Conservation (phyloP, 305 asterid species). For the Rubia peregrina region DNA sequence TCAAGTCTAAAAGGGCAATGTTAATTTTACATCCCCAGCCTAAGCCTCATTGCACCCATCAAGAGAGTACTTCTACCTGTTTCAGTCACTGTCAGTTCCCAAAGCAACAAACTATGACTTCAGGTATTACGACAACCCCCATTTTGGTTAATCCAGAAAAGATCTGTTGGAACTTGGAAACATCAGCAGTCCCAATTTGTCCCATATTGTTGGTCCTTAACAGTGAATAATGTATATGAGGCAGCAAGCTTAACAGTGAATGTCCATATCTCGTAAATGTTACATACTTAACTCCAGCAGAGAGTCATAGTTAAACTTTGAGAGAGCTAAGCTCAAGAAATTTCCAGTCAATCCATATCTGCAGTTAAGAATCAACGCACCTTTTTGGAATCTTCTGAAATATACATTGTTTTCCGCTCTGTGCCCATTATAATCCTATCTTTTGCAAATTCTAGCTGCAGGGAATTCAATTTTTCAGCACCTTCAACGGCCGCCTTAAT, state of each 20-base stretch:
- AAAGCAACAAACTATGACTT: not conserved
- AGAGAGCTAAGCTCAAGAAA: not conserved
- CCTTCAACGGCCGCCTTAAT: conserved; percentile 98
- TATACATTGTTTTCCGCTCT: conserved; percentile 88
- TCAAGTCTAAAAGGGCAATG: not conserved
- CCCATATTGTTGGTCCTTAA: conserved; percentile 1
- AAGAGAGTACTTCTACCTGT: not conserved
- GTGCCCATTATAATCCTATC: conserved; percentile 99
- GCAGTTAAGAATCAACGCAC: conserved; percentile 23
- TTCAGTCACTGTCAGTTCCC: not conserved
- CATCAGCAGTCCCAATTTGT: not conserved
- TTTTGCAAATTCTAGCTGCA: conserved; percentile 90
- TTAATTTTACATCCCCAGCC: not conserved
- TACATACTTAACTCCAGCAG: not conserved
- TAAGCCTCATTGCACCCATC: not conserved
- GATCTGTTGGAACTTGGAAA: not conserved
- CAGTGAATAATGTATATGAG: not conserved
- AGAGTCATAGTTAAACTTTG: not conserved
- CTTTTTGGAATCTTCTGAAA: conserved; percentile 81
- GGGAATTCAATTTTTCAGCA: conserved; percentile 73
- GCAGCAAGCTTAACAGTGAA: not conserved
- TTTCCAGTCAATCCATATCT: not conserved
- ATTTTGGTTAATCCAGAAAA: not conserved
- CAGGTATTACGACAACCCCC: not conserved
- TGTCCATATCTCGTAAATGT: not conserved